Evolutionary conservation across 108 stramenopile genomes (phyloP), one percentile per base, ranked within the genome.

Genomic region (Parietichytrium sp.): DNA sequence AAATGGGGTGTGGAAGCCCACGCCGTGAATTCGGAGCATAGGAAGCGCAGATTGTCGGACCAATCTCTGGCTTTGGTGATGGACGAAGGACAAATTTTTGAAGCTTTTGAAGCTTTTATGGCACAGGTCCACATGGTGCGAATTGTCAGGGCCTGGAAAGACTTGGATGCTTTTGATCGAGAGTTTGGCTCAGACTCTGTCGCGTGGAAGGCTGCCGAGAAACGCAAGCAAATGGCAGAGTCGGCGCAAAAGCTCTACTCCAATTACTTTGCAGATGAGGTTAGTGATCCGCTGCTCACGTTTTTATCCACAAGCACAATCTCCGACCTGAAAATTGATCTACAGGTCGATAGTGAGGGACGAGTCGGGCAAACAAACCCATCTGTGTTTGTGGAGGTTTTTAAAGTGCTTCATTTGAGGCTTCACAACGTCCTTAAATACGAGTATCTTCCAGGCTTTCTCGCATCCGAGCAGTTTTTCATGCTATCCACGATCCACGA

Each of bases 401-500:
- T 72, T 27, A 33, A 42, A 33, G 61, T 72, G 10, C 42, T 72
- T 6, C 61, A 72, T 25, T 45, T 72, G 38, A 16, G 42, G 6
- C 23, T 72, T 16, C 61, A 72, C 33, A 72, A 72, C 33, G 29
- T 38, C 0, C 61, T 72, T 6, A 72, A 72, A 1, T 72, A 72
- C 2, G 61, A 72, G 20, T 72, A 45, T 42, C 61, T 72, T 25
- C 61, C 61, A 6, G 61, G 61, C 10, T 72, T 72, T 2, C 61
- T 72, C 20, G 45, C 45, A 10, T 72, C 61, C 20, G 61, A 72
- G 33, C 61, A 72, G 2, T 72, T 72, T n/a, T n/a, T n/a, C n/a
- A n/a, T n/a, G n/a, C n/a, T n/a, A n/a, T n/a, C n/a, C n/a, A n/a
- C n/a, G n/a, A n/a, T n/a, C n/a, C n/a, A n/a, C n/a, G n/a, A n/a